These are phyloP conservation scores for Geotrichum restrictum DNA, from an alignment of 1,139 yeast species.

Conservation along the genomic window DNA sequence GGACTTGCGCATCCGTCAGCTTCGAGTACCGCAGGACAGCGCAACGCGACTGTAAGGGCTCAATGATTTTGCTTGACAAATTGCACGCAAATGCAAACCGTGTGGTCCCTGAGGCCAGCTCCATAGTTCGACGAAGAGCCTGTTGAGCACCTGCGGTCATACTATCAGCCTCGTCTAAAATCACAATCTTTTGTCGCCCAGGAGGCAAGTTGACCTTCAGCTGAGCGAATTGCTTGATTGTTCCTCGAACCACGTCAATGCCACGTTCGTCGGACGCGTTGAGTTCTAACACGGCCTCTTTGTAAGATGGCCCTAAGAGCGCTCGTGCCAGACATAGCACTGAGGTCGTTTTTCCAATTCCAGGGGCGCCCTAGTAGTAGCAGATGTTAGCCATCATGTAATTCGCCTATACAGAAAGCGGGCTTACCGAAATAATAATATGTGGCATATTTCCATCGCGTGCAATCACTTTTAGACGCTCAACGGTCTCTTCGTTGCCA, in stretches of 20 bases:
- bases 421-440: conserved; percentile 62
- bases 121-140: conserved; percentile 96
- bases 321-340: conserved; percentile 86
- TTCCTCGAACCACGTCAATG: conserved; percentile 86
- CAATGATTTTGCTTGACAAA: conserved; percentile 89
- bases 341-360: conserved; percentile 95
- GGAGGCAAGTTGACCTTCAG: conserved; percentile 72
- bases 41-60: conserved; percentile 94
- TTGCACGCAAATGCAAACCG: conserved; percentile 98
- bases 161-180: conserved; percentile 94
- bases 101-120: conserved; percentile 86
- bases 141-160: conserved; percentile 99
- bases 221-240: conserved; percentile 93
- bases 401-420: neutral
- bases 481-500: conserved; percentile 88
- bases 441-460: conserved; percentile 96
- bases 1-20: conserved; percentile 77
- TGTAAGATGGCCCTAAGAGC: conserved; percentile 66
- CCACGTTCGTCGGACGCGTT: conserved; percentile 98
- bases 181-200: conserved; percentile 82
- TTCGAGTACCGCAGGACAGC: conserved; percentile 85
- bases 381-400: neutral
- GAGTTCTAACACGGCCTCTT: conserved; percentile 83
- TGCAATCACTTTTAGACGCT: conserved; percentile 77
- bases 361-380: conserved; percentile 67